Evolutionary conservation across 129 eudicot genomes (phyloP).

Genomic region (Oenanthe sinensis): DNA sequence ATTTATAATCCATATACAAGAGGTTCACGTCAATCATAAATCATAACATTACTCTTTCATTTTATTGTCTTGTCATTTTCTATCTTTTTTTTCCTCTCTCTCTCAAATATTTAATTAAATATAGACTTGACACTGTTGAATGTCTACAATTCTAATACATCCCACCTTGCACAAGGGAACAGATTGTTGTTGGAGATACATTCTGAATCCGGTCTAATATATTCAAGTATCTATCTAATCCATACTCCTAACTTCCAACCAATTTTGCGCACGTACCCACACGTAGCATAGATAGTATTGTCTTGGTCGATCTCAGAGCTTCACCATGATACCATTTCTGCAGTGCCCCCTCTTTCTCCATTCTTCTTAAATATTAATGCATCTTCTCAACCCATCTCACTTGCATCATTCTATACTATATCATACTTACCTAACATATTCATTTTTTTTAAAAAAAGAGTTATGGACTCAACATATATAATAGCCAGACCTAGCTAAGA

Average conservation of each 20-base stretch:
- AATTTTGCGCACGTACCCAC: neutral
- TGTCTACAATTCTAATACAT: neutral
- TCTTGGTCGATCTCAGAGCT: neutral
- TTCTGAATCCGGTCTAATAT: constrained; percentile 7
- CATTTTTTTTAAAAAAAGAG: too few species aligned
- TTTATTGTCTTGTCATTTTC: neutral
- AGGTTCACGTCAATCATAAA: too few species aligned
- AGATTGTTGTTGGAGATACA: neutral
- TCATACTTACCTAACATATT: neutral
- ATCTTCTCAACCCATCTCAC: neutral
- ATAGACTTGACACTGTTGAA: neutral
- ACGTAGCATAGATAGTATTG: neutral
- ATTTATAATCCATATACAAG: too few species aligned
- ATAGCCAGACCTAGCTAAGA: neutral
- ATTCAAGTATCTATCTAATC: neutral
- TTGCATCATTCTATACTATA: neutral
- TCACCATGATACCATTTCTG: neutral
- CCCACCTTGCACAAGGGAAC: constrained; percentile 1
- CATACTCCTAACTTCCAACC: neutral
- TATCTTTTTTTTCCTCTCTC: neutral
- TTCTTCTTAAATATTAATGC: neutral
- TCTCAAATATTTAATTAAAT: neutral
- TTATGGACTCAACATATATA: neutral
- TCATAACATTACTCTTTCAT: neutral
- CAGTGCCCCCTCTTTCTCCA: neutral